Evolutionary conservation across 1,139 yeast species (phyloP), one percentile per base, ranked within the genome.

Genomic region (Taphrina pruni): DNA sequence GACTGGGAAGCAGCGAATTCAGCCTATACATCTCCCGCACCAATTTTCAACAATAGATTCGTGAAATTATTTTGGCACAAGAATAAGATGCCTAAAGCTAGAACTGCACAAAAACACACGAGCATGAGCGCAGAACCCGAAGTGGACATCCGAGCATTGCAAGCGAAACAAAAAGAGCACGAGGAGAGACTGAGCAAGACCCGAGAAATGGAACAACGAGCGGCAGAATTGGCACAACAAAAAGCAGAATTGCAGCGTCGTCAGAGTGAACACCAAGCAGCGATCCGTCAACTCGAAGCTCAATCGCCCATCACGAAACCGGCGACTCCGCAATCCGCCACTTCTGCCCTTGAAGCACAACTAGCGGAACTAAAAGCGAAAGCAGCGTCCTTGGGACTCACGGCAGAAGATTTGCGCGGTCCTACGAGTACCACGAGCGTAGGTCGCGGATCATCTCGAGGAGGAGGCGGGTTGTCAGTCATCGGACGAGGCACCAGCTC

Each of bases 11-110:
- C 76, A 71, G 86, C 86, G 1, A 76, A 75, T 12, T 76, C 75
- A 9, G 86, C 86, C 0, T 83, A 83, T 80, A 70, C 75, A 5
- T 78, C 80, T 17, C 83, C 85, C 0, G 79, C 75, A 2, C 82
- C 85, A 4, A 80, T 83, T n/a, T 83, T 83, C 72, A 81, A 79
- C 70, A 83, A 83, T 75, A 79, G 86, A 65, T 83, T 83, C 72
- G 81, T 83, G 71, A 83, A 82, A 73, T 79, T 83, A 41, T 82
- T 75, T 75, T 83, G 83, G 82, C 78, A 81, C 60, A 48, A 60
- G 56, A 26, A 65, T 70, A 48, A 71, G 54, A 54, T 36, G 38
- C 26, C 54, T 17, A 39, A 36, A 48, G 1, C 70, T 71, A 76
- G 6, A 74, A 77, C 12, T 36, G 39, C 58, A 70, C 78, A 20